Evolutionary conservation across 805 yeast species (phyloP).

Genomic region (Starmerella etchellsii): DNA sequence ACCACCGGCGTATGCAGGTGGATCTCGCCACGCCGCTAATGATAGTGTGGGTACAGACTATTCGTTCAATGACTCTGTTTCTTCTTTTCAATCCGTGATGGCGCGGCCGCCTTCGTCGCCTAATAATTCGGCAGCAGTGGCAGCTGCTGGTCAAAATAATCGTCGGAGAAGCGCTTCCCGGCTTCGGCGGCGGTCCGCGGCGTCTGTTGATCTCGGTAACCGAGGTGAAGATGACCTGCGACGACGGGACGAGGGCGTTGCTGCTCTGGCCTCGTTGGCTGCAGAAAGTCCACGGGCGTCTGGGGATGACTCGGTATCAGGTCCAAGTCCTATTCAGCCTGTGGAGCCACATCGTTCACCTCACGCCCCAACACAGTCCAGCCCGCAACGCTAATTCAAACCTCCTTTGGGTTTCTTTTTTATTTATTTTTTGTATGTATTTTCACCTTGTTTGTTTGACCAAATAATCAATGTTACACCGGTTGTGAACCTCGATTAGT

Average conservation of each 20-base stretch:
- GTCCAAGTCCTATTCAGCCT: too few species aligned
- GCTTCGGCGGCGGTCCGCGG: slow-evolving; percentile 11
- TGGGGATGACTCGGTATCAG: too few species aligned
- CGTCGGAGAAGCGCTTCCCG: slow-evolving; percentile 12
- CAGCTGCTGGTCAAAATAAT: slow-evolving; percentile 15
- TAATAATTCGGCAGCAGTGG: slow-evolving; percentile 6
- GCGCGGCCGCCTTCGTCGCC: neutral
- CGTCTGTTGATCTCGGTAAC: neutral
- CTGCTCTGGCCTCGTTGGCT: slow-evolving; percentile 21
- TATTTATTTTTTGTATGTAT: too few species aligned
- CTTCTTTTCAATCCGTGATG: neutral
- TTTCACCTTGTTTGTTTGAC: too few species aligned
- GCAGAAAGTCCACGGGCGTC: slow-evolving; percentile 12
- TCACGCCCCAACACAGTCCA: too few species aligned
- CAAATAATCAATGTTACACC: too few species aligned
- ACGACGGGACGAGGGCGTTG: slow-evolving; percentile 20
- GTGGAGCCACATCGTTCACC: too few species aligned
- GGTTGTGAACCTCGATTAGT: too few species aligned
- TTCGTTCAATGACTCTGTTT: neutral
- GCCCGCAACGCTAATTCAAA: too few species aligned
- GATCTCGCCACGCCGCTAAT: neutral
- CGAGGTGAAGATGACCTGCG: slow-evolving; percentile 3
- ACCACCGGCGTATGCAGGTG: neutral
- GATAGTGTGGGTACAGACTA: neutral
- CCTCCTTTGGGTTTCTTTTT: neutral